Evolutionary conservation across 2,329 filamentous ascomycete genomes (phyloP), one percentile per base, ranked within the genome.

Genomic region (Keithomyces neogunnii): DNA sequence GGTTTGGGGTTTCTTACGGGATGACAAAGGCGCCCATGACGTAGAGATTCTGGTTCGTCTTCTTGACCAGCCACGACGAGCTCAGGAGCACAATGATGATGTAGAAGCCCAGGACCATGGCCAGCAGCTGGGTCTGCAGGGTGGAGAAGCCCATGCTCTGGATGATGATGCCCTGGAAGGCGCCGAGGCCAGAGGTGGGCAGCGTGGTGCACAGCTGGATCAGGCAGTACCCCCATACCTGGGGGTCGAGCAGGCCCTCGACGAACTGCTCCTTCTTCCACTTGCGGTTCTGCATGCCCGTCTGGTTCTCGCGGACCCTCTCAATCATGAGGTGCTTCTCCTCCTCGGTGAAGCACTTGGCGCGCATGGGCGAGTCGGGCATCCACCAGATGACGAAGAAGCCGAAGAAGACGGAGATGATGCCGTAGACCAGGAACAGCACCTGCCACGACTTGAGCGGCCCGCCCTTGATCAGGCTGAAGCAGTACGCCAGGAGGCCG

Each of bases 141-240:
- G 72, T 69, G 0, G 70, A 75, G 60, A 89, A 91, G 0, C 83
- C 69, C 53, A 90, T 82, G n/a, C 74, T 73, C 51, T 75, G 78
- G 66, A 90, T 88, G 59, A 91, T 85, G 58, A 90, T 85, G 56
- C 85, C 85, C 50, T 84, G 81, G 62, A 89, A 90, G 0, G 81
- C 82, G 5, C 86, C 86, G 0, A 90, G 76, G 0, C 86, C 86
- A 26, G 79, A 83, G 0, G 85, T 89, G 0, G 86, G 86, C 2
- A 90, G 71, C 0, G 85, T 89, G 0, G 86, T 89, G 66, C 81
- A 85, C 28, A 90, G 70, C 49, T 83, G 78, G 45, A 89, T 83
- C 5, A 80, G 67, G 44, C 76, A 77, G 61, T 86, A 84, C 40
- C 79, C 80, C 72, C 77, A 87, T 38, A 74, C 75, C 65, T 89